phyloP scores from a whole-genome alignment of 139 green algal species.

The Tetradesmus obliquus region DNA sequence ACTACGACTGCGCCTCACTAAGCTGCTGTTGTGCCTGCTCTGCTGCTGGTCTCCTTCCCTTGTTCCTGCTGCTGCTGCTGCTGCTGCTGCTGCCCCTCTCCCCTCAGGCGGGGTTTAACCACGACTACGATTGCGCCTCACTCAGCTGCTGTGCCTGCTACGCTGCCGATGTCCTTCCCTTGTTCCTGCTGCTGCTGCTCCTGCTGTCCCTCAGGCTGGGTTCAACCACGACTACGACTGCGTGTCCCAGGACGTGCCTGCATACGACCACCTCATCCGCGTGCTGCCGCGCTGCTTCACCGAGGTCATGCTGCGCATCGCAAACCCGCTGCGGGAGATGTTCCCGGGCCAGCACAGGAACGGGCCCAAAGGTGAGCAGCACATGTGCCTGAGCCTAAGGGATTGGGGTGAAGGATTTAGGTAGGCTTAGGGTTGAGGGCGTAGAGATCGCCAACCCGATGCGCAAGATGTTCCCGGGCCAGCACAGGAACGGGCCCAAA shows the following conservation, averaged over 20 bases:
- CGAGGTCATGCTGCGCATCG: conserved; percentile 56
- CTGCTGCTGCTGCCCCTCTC: neutral
- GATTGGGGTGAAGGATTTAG: no score
- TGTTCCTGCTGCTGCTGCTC: neutral
- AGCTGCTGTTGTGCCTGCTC: neutral
- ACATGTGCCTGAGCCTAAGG: neutral
- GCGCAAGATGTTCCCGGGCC: conserved; percentile 12
- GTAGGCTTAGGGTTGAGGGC: no score
- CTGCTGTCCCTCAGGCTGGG: conserved; percentile 15
- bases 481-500: conserved; percentile 53
- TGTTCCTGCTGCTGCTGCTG: neutral
- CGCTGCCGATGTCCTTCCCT: neutral
- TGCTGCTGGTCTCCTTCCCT: neutral
- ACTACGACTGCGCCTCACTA: conserved; percentile 48
- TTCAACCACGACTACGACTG: conserved; percentile 61
- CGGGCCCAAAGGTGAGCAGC: conserved; percentile 48
- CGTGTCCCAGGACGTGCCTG: conserved; percentile 36
- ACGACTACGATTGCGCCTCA: conserved; percentile 55
- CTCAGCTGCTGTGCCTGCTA: neutral
- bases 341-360: conserved; percentile 45
- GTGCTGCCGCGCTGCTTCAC: conserved; percentile 65
- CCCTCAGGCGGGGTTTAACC: conserved; percentile 47
- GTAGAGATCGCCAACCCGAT: conserved; percentile 39
- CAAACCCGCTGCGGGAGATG: conserved; percentile 42
- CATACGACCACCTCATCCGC: conserved; percentile 54